These are phyloP conservation scores for Hirsutella rhossiliensis DNA, from an alignment of 2,329 filamentous ascomycete species.

Conservation along the genomic window DNA sequence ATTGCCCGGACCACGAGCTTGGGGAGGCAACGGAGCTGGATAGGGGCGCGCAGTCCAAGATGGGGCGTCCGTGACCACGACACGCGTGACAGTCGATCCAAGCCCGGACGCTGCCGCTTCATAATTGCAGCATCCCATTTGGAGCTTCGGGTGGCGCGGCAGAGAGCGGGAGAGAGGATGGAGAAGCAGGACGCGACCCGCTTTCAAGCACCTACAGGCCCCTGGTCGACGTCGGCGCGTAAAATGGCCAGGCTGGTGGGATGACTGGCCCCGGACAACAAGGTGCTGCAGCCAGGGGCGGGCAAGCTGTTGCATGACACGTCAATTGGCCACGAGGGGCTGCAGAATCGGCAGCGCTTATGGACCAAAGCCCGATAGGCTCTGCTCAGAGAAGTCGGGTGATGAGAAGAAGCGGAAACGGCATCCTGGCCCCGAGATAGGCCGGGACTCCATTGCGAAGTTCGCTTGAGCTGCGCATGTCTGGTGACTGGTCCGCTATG, in stretches of 20 bases:
- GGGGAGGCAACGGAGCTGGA: too few relatives aligned
- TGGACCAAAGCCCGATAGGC: conserved; percentile 10
- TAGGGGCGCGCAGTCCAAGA: too few relatives aligned
- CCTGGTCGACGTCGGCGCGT: conserved; percentile 38
- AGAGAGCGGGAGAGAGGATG: conserved; percentile 13
- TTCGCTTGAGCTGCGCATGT: conserved; percentile 10
- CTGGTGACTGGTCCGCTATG: conserved; percentile 14
- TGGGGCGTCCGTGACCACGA: too few relatives aligned
- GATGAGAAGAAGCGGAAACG: background rate
- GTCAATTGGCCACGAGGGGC: conserved; percentile 26
- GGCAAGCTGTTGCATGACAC: conserved; percentile 17
- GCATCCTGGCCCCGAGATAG: background rate
- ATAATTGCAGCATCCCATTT: background rate
- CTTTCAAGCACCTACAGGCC: conserved; percentile 8
- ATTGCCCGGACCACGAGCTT: too few relatives aligned
- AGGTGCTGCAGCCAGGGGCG: conserved; percentile 35
- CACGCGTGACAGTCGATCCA: too few relatives aligned
- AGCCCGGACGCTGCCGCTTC: background rate
- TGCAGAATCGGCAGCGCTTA: background rate
- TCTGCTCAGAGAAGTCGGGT: background rate
- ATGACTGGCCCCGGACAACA: conserved; percentile 24
- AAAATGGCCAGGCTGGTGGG: conserved; percentile 36
- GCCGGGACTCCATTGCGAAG: conserved; percentile 1
- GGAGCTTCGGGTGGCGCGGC: conserved; percentile 19
- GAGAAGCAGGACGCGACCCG: background rate